These are phyloP conservation scores for Adansonia grandidieri DNA, from an alignment of 441 rosid species.

Conservation along the genomic window DNA sequence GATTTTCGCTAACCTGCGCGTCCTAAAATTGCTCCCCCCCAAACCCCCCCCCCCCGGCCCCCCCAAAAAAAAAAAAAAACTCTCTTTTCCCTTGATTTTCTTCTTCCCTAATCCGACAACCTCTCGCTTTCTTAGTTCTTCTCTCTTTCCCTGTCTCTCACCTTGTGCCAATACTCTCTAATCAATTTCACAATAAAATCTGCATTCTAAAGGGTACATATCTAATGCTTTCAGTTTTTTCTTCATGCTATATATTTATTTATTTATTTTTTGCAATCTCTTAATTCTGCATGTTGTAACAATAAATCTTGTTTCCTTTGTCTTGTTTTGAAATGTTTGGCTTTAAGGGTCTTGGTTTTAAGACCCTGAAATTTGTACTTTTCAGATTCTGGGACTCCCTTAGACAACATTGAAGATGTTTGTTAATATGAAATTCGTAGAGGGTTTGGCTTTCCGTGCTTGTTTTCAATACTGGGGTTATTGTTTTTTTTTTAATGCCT, in stretches of 20 bases:
- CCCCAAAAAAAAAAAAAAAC: no score
- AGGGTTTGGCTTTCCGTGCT: slow-evolving; percentile 2
- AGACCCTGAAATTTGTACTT: background rate
- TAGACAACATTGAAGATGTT: background rate
- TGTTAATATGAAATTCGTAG: background rate
- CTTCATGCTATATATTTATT: background rate
- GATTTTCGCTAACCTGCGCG: slow-evolving; percentile 15
- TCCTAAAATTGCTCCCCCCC: slow-evolving; percentile 5
- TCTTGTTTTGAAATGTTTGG: background rate
- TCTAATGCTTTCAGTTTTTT: background rate
- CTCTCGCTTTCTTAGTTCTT: background rate
- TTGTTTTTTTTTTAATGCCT: background rate
- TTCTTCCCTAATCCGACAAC: slow-evolving; percentile 20
- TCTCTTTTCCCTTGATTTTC: background rate
- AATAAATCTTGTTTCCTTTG: background rate
- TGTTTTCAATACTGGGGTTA: background rate
- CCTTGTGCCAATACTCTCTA: background rate
- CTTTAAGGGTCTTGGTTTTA: background rate
- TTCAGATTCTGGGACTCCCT: slow-evolving; percentile 10
- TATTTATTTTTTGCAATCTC: background rate
- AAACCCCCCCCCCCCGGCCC: no score
- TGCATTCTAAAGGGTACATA: background rate
- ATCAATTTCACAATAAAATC: slow-evolving; percentile 15
- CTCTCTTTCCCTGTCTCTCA: background rate
- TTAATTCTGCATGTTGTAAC: slow-evolving; percentile 7